Conservation (phyloP, 2,329 filamentous ascomycete genomes). For the Cordyceps cateniannulata region DNA sequence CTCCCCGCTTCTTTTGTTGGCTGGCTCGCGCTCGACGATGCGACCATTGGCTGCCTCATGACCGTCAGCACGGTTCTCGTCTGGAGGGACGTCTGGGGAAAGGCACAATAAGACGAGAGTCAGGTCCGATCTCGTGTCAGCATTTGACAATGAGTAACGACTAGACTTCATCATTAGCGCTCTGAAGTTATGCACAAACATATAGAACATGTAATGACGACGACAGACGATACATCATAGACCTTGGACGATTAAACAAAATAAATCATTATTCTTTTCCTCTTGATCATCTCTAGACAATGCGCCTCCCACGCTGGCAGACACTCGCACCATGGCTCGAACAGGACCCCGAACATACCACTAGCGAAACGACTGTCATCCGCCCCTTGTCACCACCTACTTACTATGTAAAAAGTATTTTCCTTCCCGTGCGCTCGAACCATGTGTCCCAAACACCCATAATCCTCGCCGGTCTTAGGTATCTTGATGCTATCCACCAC, state of each 20-base stretch:
- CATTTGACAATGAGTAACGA: not conserved
- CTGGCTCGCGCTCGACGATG: constrained; percentile 8
- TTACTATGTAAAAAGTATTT: constrained; percentile 7
- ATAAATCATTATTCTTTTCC: constrained; percentile 3
- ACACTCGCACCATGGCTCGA: not conserved
- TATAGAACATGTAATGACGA: not conserved
- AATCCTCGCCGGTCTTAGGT: constrained; percentile 8
- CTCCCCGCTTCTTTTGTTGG: constrained; percentile 13
- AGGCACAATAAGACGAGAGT: not conserved
- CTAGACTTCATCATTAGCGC: not conserved
- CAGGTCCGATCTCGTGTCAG: not conserved
- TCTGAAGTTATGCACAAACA: not conserved
- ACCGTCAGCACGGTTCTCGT: constrained; percentile 10
- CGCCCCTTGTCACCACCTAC: not conserved
- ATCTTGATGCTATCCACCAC: constrained; percentile 11
- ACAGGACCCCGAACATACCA: not conserved
- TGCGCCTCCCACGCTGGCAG: not conserved
- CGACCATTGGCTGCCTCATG: constrained; percentile 9
- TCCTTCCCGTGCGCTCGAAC: not conserved
- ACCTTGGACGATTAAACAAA: not conserved
- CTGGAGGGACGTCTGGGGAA: constrained; percentile 11
- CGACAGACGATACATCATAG: too few relatives aligned
- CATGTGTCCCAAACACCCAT: constrained; percentile 5
- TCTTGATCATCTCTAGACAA: not conserved
- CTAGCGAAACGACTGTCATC: not conserved